Percentiles rank a stretch among this genome's conserved stretches.
Conservation (phyloP, 768 basidiomycete genomes). For the Mycena olivaceomarginata region DNA sequence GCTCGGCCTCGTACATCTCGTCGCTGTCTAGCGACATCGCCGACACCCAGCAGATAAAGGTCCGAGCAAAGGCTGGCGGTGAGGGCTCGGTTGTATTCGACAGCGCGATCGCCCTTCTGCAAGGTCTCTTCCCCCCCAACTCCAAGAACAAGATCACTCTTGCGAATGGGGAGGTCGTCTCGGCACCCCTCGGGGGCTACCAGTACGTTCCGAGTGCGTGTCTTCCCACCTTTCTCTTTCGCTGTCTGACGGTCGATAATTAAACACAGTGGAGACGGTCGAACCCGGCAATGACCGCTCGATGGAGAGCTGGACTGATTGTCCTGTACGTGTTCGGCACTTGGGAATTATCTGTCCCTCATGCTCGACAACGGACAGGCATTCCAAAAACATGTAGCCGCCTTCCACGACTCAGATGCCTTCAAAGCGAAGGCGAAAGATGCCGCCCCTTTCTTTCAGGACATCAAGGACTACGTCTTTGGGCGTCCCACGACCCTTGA, state of each 20-base stretch:
- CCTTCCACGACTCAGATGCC: slow-evolving; percentile 76
- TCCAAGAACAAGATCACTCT: slow-evolving; percentile 82
- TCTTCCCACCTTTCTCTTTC: slow-evolving; percentile 1
- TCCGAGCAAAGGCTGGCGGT: slow-evolving; percentile 89
- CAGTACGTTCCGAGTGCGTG: slow-evolving; percentile 86
- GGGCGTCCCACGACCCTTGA: slow-evolving; percentile 80
- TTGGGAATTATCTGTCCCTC: neutral
- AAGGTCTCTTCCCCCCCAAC: slow-evolving; percentile 91
- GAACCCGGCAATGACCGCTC: slow-evolving; percentile 90
- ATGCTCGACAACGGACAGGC: slow-evolving; percentile 58
- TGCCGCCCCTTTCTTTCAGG: slow-evolving; percentile 80
- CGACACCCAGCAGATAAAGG: slow-evolving; percentile 82
- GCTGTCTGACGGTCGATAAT: neutral
- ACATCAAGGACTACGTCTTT: slow-evolving; percentile 82
- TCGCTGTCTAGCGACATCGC: slow-evolving; percentile 82
- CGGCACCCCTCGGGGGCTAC: slow-evolving; percentile 87
- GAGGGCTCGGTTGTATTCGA: slow-evolving; percentile 92
- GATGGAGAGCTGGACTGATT: slow-evolving; percentile 86
- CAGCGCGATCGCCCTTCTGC: slow-evolving; percentile 88
- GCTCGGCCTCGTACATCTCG: slow-evolving; percentile 81
- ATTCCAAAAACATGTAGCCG: slow-evolving; percentile 78
- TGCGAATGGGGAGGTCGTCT: slow-evolving; percentile 84
- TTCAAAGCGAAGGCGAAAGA: slow-evolving; percentile 78
- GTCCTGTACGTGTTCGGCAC: slow-evolving; percentile 60
- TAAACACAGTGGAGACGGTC: slow-evolving; percentile 85